Evolutionary conservation across 352 stramenopile species (phyloP), one percentile per base, ranked within the genome.

Genomic region (Hyaloperonospora arabidopsidis): DNA sequence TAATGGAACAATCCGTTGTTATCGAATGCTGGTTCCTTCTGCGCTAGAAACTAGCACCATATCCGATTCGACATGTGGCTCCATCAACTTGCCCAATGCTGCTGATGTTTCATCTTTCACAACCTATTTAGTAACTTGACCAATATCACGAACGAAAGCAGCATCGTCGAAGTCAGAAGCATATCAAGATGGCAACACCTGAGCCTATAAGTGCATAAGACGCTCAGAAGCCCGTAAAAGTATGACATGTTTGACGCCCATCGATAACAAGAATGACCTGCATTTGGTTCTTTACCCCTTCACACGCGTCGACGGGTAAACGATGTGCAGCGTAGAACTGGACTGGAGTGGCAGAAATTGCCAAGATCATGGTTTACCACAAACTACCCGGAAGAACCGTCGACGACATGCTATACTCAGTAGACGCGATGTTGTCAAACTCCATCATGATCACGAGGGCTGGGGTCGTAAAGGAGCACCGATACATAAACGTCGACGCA

Each of bases 141-240:
- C 2, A 99, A 50, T 15, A 98, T 75, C 28, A 99, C 96, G 61
- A 99, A 99, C 15, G 94, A 87, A 52, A 99, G 89, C 21, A 99
- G 76, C 74, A 99, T 96, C 2, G 95, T 86, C n/a, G 91, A 95
- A 2, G 96, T 98, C 79, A 99, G 98, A 65, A 99, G 99, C 72
- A 97, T 95, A 61, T 96, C 82, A 5, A 74, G 67, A 29, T 74
- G 19, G 75, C 62, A 21, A 95, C 74, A 54, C 71, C 81, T 56
- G 63, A 69, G 43, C 96, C 76, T 70, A 13, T 74, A 71, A 25
- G 73, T 79, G 28, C 73, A 88, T 57, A 89, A 53, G 25, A 97
- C 74, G 29, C 86, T 92, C 45, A 97, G 89, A 3, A 97, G 52
- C 0, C 87, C 96, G 66, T 98, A 99, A 28, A 97, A 82, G 64